A percentile compares a stretch with the other conserved stretches of the same genome.
Evolutionary conservation across 2,329 filamentous ascomycete genomes (phyloP).

Genomic region (Pseudogymnoascus sp.): DNA sequence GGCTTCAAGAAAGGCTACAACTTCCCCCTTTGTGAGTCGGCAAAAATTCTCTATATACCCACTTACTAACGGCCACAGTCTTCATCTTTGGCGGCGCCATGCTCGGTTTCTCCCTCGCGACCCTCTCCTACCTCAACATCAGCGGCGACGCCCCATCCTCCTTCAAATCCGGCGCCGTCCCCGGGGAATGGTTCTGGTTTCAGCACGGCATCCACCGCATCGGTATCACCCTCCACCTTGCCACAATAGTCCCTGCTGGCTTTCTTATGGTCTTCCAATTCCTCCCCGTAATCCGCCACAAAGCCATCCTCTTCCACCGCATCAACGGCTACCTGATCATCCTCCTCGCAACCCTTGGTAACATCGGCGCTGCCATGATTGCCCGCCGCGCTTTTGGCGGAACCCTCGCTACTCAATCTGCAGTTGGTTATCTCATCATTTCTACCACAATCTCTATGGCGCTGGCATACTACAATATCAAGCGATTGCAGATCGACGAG

Average conservation of each 20-base stretch:
- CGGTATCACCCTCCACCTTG: slow-evolving; percentile 40
- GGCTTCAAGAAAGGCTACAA: slow-evolving; percentile 47
- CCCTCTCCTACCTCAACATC: slow-evolving; percentile 15
- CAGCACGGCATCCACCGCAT: slow-evolving; percentile 23
- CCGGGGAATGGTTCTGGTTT: slow-evolving; percentile 37
- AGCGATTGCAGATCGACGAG: slow-evolving; percentile 51
- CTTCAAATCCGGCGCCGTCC: slow-evolving; percentile 19
- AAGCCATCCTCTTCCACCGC: slow-evolving; percentile 45
- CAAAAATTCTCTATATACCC: not conserved
- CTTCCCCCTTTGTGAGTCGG: slow-evolving; percentile 38
- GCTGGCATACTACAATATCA: slow-evolving; percentile 48
- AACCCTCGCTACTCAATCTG: slow-evolving; percentile 39
- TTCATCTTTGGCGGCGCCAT: slow-evolving; percentile 19
- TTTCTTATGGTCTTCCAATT: slow-evolving; percentile 41
- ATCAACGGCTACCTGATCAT: slow-evolving; percentile 50
- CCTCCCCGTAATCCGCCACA: slow-evolving; percentile 38
- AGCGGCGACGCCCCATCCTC: slow-evolving; percentile 20
- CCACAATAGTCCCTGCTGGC: slow-evolving; percentile 36
- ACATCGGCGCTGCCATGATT: slow-evolving; percentile 45
- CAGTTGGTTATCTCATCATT: slow-evolving; percentile 35
- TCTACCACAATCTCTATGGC: slow-evolving; percentile 35
- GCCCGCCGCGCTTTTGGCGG: slow-evolving; percentile 45
- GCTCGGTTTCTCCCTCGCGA: slow-evolving; percentile 18
- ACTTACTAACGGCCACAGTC: slow-evolving; percentile 4
- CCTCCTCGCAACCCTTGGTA: slow-evolving; percentile 37